Base-by-base conservation (phyloP, 2,329 filamentous ascomycete species). In the Sclerotinia minor region DNA sequence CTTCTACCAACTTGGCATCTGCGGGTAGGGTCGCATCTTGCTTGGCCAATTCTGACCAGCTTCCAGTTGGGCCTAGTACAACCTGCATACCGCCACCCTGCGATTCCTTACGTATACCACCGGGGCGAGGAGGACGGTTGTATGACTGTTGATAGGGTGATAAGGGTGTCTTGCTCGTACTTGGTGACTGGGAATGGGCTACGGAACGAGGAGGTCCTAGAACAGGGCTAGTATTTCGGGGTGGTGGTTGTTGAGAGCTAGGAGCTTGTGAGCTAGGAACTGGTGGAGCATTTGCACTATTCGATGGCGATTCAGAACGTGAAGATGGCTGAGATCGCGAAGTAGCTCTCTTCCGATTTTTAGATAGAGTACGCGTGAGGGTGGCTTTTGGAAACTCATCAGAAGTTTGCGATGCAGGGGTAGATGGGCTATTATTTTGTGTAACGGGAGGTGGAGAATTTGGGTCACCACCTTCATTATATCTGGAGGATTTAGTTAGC, bases 41-140 rank as follows among this genome's bases (percentile, higher is more conserved):
- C 69, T 94, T 89, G 60, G 92, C 92, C 77, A 97, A 85, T 71
- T 96, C 92, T 58, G 91, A 94, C 94, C 94, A 98, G 78, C 91
- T 94, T 69, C 92, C 92, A 21, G 89, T 88, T 75, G 93, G 93
- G 74, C 96, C 94, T 49, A 98, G 85, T 26, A 95, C 94, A 74
- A 97, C 92, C 78, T 96, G 92, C 67, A 97, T 88, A 24, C 94
- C 94, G 65, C 94, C 94, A 4, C 74, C 72, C 67, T 71, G 72
- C 24, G 73, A 75, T 53, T 75, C 71, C 38, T 76, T 76, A 38
- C 75, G 67, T 13, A 72, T 71, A 19, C 72, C 72, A 29, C 71
- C 72, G 5, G 73, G 71, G 67, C 72, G 63, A 54, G 72, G 61
- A 21, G 61, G 49, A n/a, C 74, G 69, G 32, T 65, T 73, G 57